Evolutionary conservation across 1,284 basidiomycete genomes (phyloP).

Genomic region (Rhodotorula sp.): DNA sequence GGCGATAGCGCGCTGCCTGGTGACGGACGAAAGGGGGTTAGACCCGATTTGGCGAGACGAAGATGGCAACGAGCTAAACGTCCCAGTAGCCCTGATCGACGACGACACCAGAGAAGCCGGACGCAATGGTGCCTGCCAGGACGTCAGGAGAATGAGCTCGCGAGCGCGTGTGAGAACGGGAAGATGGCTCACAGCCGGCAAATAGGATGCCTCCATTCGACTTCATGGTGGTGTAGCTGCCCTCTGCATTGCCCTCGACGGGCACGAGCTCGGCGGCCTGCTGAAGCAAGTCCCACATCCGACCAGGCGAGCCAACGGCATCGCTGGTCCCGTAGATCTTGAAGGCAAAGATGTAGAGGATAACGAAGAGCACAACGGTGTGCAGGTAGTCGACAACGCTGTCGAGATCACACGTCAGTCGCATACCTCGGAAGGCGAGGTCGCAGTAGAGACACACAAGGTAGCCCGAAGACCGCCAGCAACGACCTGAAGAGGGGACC

Average conservation of each 20-base stretch:
- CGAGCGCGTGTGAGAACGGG: background rate
- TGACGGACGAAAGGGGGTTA: conserved; percentile 60
- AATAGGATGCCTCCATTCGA: conserved; percentile 51
- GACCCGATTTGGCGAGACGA: background rate
- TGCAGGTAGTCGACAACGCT: conserved; percentile 57
- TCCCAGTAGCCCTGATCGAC: conserved; percentile 27
- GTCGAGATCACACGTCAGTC: too few species aligned
- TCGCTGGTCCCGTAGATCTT: conserved; percentile 67
- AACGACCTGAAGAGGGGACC: background rate
- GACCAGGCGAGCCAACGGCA: conserved; percentile 59
- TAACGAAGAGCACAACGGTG: conserved; percentile 68
- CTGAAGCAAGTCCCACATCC: conserved; percentile 45
- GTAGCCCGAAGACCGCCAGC: conserved; percentile 52
- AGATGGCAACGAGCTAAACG: background rate
- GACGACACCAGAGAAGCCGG: conserved; percentile 23
- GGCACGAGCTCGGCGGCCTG: conserved; percentile 55
- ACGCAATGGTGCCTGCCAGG: conserved; percentile 10
- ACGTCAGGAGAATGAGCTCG: background rate
- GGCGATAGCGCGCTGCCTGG: conserved; percentile 49
- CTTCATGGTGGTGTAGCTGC: conserved; percentile 71
- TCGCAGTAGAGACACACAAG: conserved; percentile 46
- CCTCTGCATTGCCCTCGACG: conserved; percentile 60
- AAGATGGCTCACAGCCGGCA: conserved; percentile 61
- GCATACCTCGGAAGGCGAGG: too few species aligned
- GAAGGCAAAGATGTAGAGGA: conserved; percentile 68